These are phyloP conservation scores for Lactarius sanguifluus DNA, from an alignment of 768 basidiomycete species.

Conservation along the genomic window DNA sequence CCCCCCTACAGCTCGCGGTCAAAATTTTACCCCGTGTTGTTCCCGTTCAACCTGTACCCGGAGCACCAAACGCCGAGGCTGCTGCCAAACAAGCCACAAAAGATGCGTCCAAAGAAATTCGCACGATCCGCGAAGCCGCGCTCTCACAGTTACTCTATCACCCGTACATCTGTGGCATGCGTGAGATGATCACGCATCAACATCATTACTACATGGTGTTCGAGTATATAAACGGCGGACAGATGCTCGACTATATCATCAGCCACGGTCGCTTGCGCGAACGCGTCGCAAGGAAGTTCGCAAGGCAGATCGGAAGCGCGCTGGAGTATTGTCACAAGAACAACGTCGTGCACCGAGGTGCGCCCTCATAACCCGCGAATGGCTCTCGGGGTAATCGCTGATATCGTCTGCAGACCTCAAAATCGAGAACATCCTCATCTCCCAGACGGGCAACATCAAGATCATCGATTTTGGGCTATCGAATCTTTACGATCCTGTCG, in stretches of 20 bases:
- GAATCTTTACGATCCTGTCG: slow-evolving; percentile 83
- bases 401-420: slow-evolving; percentile 68
- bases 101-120: slow-evolving; percentile 94
- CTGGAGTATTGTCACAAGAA: slow-evolving; percentile 97
- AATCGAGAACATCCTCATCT: slow-evolving; percentile 99
- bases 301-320: slow-evolving; percentile 94
- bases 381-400: background rate
- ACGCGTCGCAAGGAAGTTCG: slow-evolving; percentile 95
- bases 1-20: slow-evolving; percentile 75
- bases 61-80: slow-evolving; percentile 52
- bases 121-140: slow-evolving; percentile 94
- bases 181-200: slow-evolving; percentile 96
- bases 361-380: slow-evolving; percentile 29
- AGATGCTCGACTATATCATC: slow-evolving; percentile 99
- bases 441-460: slow-evolving; percentile 98
- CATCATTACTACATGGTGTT: slow-evolving; percentile 99
- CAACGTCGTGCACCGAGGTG: slow-evolving; percentile 93
- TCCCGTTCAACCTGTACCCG: slow-evolving; percentile 53
- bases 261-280: slow-evolving; percentile 94
- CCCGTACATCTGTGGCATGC: slow-evolving; percentile 99
- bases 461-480: slow-evolving; percentile 99
- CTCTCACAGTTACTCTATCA: slow-evolving; percentile 95
- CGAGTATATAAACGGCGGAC: slow-evolving; percentile 98
- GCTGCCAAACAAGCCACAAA: slow-evolving; percentile 77
- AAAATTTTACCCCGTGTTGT: slow-evolving; percentile 93